These are phyloP conservation scores for Petunia hybrid DNA, from an alignment of 305 asterid genomes.

Conservation along the genomic window DNA sequence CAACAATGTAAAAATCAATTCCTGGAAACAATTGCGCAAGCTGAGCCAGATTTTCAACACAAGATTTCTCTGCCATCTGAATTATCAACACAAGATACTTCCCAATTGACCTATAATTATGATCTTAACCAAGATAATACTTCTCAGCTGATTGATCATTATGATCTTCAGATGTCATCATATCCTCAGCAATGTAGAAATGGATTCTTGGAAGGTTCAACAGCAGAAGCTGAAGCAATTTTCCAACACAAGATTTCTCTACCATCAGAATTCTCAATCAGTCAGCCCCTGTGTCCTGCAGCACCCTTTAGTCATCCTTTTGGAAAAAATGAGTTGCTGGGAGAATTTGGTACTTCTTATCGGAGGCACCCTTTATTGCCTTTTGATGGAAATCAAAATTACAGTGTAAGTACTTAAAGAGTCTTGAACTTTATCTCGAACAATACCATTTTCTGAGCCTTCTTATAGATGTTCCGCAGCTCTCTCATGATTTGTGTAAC, in stretches of 20 bases:
- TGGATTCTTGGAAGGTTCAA: conserved; percentile 42
- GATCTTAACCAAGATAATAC: conserved; percentile 25
- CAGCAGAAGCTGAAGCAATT: conserved; percentile 33
- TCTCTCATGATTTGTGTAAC: conserved; percentile 41
- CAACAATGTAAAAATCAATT: conserved; percentile 46
- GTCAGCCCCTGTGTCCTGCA: conserved; percentile 24
- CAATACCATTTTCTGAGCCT: neutral
- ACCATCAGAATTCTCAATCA: conserved; percentile 33
- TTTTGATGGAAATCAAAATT: conserved; percentile 47
- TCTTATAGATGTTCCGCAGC: conserved; percentile 37
- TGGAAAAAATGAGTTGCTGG: conserved; percentile 49
- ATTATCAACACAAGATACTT: no score
- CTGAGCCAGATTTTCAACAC: conserved; percentile 38
- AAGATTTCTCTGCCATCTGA: conserved; percentile 28
- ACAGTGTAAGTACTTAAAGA: conserved; percentile 50
- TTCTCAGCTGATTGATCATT: conserved; percentile 37
- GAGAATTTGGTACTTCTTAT: conserved; percentile 39
- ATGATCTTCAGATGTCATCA: conserved; percentile 31
- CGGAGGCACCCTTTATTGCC: conserved; percentile 32
- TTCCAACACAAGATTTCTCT: conserved; percentile 31
- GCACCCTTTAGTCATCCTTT: no score
- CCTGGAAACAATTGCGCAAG: conserved; percentile 38
- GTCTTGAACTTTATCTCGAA: conserved; percentile 10
- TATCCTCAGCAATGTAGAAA: conserved; percentile 43
- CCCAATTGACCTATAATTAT: no score